Base-by-base conservation (phyloP, 2,329 filamentous ascomycete genomes). In the Knufia petricola region DNA sequence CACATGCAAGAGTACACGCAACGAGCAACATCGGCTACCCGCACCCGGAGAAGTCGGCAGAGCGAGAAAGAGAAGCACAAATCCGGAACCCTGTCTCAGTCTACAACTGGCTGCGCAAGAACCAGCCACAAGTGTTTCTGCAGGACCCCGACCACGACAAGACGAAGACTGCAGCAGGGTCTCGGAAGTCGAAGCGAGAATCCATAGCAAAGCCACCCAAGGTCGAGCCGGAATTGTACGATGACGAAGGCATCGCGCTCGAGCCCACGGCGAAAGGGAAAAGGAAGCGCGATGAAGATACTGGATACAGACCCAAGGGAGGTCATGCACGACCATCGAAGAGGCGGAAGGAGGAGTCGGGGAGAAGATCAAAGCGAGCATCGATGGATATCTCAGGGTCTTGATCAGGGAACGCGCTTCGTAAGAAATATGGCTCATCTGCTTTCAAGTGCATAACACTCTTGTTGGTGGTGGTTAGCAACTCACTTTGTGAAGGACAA, bases 41-140 rank as follows among this genome's bases (percentile, higher is more conserved):
- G 36, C 70, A 73, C 58, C 63, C 38, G 9, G 57, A 69, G 46
- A 67, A 72, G 50, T 71, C 79, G 46, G 64, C 73, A 37, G 74
- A 80, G 48, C 66, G 68, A 51, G 76, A 71, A 66, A 74, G 67
- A 62, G 75, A 77, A 49, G 63, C 75, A 43, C 73, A 75, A 23
- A 66, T 87, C 20, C 78, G 78, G 45, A 96, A 96, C 63, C 88
- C 89, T 0, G 85, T 87, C 36, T 94, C 86, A 51, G 89, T 95
- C 2, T 94, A 94, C 69, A 95, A 94, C 65, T 98, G 92, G 92
- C 77, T 98, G 10, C 79, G 87, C 54, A 82, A 87, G 62, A 77
- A 95, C 65, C 82, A 87, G 51, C 85, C 88, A 2, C 82, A 90
- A 64, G 82, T 88, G 42, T 89, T 94, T 69, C 69, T 94, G 17